Evolutionary conservation across 495 filamentous ascomycete species (phyloP).

Genomic region (Aspergillus nidulans): DNA sequence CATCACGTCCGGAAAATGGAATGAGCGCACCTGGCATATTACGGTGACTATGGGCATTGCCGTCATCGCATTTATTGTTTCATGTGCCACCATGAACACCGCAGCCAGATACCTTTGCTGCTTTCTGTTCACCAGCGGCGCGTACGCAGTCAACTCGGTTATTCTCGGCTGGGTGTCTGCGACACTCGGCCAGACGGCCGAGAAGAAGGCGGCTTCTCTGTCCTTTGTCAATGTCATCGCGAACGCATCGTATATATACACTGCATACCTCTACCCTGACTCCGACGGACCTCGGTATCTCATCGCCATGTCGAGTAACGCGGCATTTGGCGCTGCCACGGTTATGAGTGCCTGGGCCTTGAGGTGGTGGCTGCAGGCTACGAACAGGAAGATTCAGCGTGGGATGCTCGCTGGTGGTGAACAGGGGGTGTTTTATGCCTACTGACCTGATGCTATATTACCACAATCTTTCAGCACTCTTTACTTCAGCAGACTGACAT

Average conservation of each 20-base stretch:
- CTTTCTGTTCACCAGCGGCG: constrained; percentile 43
- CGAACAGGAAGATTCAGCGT: not conserved
- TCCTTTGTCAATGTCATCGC: constrained; percentile 10
- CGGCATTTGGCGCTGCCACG: not conserved
- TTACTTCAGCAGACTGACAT: too few species aligned
- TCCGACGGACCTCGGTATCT: constrained; percentile 9
- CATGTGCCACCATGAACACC: constrained; percentile 32
- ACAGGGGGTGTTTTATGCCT: not conserved
- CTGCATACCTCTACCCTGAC: constrained; percentile 13
- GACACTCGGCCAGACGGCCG: constrained; percentile 48
- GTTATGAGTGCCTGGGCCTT: not conserved
- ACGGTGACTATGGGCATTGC: constrained; percentile 23
- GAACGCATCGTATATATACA: constrained; percentile 11
- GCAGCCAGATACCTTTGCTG: constrained; percentile 48
- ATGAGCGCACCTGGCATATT: constrained; percentile 49
- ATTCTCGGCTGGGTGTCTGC: constrained; percentile 50
- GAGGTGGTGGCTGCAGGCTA: not conserved
- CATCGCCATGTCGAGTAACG: not conserved
- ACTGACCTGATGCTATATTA: too few species aligned
- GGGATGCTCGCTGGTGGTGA: not conserved
- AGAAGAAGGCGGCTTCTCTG: constrained; percentile 30
- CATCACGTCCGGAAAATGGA: constrained; percentile 36
- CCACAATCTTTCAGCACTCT: too few species aligned
- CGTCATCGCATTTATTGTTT: constrained; percentile 45
- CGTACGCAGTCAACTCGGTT: constrained; percentile 46